These are phyloP conservation scores for Hypoxylon sp. DNA, from an alignment of 2,329 filamentous ascomycete genomes.

Conservation along the genomic window DNA sequence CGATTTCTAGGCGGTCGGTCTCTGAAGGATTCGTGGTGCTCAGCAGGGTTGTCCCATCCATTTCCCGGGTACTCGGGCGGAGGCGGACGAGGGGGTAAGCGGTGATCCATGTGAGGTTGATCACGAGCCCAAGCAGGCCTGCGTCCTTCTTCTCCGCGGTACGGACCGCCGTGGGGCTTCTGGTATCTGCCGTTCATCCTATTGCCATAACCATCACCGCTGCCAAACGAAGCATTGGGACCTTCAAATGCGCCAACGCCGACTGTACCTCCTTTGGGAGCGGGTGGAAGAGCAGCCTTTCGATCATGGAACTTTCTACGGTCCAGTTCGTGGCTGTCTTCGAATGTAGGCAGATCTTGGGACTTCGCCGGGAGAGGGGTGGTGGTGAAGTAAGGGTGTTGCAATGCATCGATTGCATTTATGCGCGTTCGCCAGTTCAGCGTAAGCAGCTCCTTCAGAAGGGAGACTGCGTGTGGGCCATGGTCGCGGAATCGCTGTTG, in stretches of 20 bases:
- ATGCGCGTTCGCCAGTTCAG: conserved; percentile 89
- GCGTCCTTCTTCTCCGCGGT: conserved; percentile 49
- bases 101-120: conserved; percentile 48
- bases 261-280: conserved; percentile 89
- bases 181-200: conserved; percentile 59
- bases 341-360: conserved; percentile 87
- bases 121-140: conserved; percentile 65
- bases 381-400: conserved; percentile 90
- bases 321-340: conserved; percentile 97
- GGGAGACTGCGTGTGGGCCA: conserved; percentile 74
- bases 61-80: conserved; percentile 53
- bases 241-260: conserved; percentile 71
- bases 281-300: conserved; percentile 84
- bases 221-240: conserved; percentile 61
- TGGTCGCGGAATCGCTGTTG: conserved; percentile 78
- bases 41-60: conserved; percentile 49
- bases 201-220: conserved; percentile 61
- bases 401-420: conserved; percentile 91
- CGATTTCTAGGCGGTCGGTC: conserved; percentile 49
- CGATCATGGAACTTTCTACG: conserved; percentile 88
- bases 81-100: conserved; percentile 60
- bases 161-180: conserved; percentile 47
- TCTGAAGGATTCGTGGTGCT: conserved; percentile 55
- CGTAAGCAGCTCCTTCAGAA: conserved; percentile 83
- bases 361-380: conserved; percentile 81